Base-by-base conservation (phyloP, 2,329 filamentous ascomycete species). In the Penicillium occitanis region DNA sequence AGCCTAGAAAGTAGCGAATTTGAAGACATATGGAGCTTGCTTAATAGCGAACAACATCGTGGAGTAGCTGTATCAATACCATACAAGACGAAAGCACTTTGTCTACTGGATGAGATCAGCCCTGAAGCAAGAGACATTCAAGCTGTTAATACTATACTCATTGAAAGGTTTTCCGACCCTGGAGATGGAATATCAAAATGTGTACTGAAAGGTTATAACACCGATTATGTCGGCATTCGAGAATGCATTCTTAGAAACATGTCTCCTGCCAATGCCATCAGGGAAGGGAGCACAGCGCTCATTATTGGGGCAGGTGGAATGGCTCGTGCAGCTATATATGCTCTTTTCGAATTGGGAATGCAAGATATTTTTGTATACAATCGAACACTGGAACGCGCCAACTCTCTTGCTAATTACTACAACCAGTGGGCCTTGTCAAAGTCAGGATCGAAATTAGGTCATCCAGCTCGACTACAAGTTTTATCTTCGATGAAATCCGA, bases 121-220 rank as follows among this genome's bases (percentile, higher is more conserved):
- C 53, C 65, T 0, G 71, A 74, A 40, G 73, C 71, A 19, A 55
- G 55, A 30, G 69, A 71, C 10, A 76, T 76, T 25, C 66, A 70
- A 13, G 73, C 74, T 6, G 71, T 75, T 2, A 75, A 75, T 57
- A 76, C 73, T 7, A 66, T 74, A 1, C 62, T 71, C n/a, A 10
- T 70, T 3, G 66, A 70, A 33, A 65, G 65, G 3, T 48, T 53
- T n/a, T n/a, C n/a, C 17, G 17, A 53, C 65, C 11, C n/a, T 35
- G 59, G 60, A 5, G 57, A 63, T 46, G 69, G 67, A 13, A 35
- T 33, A 11, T 50, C 6, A 2, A 50, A 11, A 13, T 67, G 30
- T 3, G 35, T 68, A n/a, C 68, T 70, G 5, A 69, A 67, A 22
- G 74, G 73, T 0, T 71, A 74, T 28, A 76, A 76, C 57, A 74